Evolutionary conservation across 2,329 filamentous ascomycete genomes (phyloP).

Genomic region (Phyllosticta citriasiana): DNA sequence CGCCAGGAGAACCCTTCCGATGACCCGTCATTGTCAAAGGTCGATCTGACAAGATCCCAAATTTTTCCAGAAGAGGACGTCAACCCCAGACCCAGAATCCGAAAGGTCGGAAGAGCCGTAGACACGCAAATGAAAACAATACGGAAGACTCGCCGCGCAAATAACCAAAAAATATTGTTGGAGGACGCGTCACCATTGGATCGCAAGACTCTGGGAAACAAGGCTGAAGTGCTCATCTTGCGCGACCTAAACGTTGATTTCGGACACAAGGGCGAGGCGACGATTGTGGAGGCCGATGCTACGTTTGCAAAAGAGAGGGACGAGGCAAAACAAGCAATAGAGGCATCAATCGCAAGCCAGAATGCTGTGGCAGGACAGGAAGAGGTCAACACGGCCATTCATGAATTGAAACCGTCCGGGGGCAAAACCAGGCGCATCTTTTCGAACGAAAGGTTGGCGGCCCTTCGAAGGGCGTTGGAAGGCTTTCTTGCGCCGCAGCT

Average conservation of each 20-base stretch:
- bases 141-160: not conserved
- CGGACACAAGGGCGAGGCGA: conserved; percentile 1
- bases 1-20: conserved; percentile 16
- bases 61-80: not conserved
- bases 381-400: conserved; percentile 23
- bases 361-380: conserved; percentile 16
- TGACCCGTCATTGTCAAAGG: conserved; percentile 4
- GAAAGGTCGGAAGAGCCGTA: not conserved
- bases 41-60: not conserved
- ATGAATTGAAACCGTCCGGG: conserved; percentile 19
- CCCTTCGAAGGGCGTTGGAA: conserved; percentile 17
- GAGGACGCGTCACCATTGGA: conserved; percentile 21
- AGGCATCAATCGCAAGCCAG: conserved; percentile 19
- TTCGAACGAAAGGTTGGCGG: conserved; percentile 17
- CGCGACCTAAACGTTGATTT: conserved; percentile 16
- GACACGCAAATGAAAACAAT: not conserved
- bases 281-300: not conserved
- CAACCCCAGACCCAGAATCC: not conserved
- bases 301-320: conserved; percentile 6
- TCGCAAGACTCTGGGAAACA: conserved; percentile 23
- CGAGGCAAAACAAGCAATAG: conserved; percentile 9
- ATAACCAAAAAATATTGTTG: not conserved
- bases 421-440: not conserved
- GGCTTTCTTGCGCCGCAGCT: conserved; percentile 24
- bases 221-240: conserved; percentile 27